Base-by-base conservation (phyloP, 345 rosid species). In the Brassica napus region DNA sequence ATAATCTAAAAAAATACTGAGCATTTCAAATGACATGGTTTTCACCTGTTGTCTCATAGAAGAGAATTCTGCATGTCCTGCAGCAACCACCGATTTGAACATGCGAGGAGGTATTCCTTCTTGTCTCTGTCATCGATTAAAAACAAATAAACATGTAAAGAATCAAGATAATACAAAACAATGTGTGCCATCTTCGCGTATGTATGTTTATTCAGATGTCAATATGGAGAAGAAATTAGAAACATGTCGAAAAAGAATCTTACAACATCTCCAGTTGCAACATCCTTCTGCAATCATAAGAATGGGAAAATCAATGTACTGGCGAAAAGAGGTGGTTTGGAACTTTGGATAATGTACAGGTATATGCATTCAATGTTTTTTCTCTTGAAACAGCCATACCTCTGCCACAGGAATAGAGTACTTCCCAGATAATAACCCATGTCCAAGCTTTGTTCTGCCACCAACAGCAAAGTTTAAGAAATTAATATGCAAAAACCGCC, bases 61-160 rank as follows among this genome's bases (percentile, higher is more conserved):
- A 75, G 98, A 92, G 78, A 96, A 96, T 79, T 96, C 99, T 2
- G 92, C 91, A 74, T 96, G 99, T 79, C 94, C 90, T 61, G 99
- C 93, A 81, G 98, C 97, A 85, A 96, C 88, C 54, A 96, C 91
- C 12, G 94, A 80, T 83, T 96, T 93, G 87, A 96, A 93, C 99
- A 92, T 96, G 8, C 91, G 98, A 80, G 99, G 99, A 23, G 90
- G 92, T 83, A 93, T 86, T 60, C 99, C 99, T 86, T 91, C 94
- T 80, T 93, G 99, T 84, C 86, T 88, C 98, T 90, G 73, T 71
- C 71, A 77, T 79, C 82, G 80, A 66, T 52, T 28, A 60, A 42
- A 23, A 10, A 14, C 16, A 52, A 64, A 67, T 26, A 11, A 68
- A 60, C n/a, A 74, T 26, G 58, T 16, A 7, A 62, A 42, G 75